Percentiles rank a stretch among this genome's conserved stretches.
These are phyloP conservation scores for Zygnema cylindricum DNA, from an alignment of 139 green algal genomes.

Conservation along the genomic window DNA sequence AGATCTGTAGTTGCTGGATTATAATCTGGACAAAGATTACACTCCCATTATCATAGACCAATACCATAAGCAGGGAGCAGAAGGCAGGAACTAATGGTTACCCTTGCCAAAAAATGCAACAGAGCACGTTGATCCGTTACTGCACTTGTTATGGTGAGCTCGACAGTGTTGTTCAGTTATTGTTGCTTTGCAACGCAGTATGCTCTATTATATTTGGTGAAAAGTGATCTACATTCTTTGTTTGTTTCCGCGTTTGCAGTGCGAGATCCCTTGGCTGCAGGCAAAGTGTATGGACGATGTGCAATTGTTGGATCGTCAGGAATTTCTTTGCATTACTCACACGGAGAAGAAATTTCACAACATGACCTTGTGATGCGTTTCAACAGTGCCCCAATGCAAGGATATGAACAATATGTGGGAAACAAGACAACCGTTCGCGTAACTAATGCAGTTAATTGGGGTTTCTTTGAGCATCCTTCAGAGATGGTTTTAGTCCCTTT, in stretches of 20 bases:
- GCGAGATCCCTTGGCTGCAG: slow-evolving; percentile 10
- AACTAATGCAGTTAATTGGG: slow-evolving; percentile 63
- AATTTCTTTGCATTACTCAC: slow-evolving; percentile 51
- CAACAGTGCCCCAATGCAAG: slow-evolving; percentile 46
- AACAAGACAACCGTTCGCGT: slow-evolving; percentile 54
- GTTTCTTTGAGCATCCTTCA: slow-evolving; percentile 41
- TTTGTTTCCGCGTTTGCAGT: background rate
- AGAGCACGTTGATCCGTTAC: background rate
- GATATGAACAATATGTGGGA: slow-evolving; percentile 26
- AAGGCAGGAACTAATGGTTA: background rate
- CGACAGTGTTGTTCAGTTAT: too few relatives aligned
- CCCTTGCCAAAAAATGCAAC: background rate
- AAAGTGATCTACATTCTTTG: background rate
- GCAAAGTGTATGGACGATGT: slow-evolving; percentile 8
- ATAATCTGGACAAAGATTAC: too few relatives aligned
- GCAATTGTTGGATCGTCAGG: slow-evolving; percentile 41
- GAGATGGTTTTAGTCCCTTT: slow-evolving; percentile 45
- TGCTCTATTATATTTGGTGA: too few relatives aligned
- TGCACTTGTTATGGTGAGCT: background rate
- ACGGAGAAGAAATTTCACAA: slow-evolving; percentile 63
- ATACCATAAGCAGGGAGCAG: background rate
- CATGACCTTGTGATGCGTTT: slow-evolving; percentile 68
- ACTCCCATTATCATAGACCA: background rate
- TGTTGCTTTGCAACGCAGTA: background rate
- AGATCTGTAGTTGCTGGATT: too few relatives aligned